A percentile compares a stretch with the other conserved stretches of the same genome.
These are phyloP conservation scores for Talaromyces piceae DNA, from an alignment of 2,329 filamentous ascomycete species.

Conservation along the genomic window DNA sequence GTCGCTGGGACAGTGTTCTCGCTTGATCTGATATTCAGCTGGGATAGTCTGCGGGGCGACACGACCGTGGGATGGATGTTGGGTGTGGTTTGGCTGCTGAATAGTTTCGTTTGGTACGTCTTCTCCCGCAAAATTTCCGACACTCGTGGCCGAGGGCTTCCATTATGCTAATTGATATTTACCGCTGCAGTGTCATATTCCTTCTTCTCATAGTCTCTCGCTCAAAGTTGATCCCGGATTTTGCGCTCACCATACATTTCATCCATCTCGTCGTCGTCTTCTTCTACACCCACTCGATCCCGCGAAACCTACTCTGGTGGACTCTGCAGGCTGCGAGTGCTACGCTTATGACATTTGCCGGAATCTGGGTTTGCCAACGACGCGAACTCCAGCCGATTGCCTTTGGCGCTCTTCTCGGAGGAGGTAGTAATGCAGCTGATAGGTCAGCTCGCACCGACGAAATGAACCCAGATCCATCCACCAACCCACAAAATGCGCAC, in stretches of 20 bases:
- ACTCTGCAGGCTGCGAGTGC: slow-evolving; percentile 54
- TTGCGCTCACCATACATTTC: slow-evolving; percentile 80
- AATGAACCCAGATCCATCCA: slow-evolving; percentile 4
- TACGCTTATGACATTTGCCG: slow-evolving; percentile 59
- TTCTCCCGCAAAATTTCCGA: slow-evolving; percentile 15
- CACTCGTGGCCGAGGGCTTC: too few species aligned
- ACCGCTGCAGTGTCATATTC: slow-evolving; percentile 61
- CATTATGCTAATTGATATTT: background rate
- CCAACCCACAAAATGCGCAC: slow-evolving; percentile 4
- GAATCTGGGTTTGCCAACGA: slow-evolving; percentile 87
- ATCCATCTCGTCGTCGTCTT: slow-evolving; percentile 71
- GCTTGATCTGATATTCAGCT: slow-evolving; percentile 54
- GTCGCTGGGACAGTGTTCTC: slow-evolving; percentile 56
- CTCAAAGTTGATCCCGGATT: slow-evolving; percentile 91
- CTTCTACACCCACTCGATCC: slow-evolving; percentile 69
- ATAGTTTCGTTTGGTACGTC: slow-evolving; percentile 55
- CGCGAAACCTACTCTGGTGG: slow-evolving; percentile 84
- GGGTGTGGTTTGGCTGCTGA: slow-evolving; percentile 60
- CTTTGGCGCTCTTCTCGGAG: slow-evolving; percentile 57
- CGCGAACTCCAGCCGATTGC: slow-evolving; percentile 81
- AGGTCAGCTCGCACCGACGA: slow-evolving; percentile 12
- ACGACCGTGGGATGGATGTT: slow-evolving; percentile 64
- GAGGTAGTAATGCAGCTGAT: slow-evolving; percentile 12
- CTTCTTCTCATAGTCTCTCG: slow-evolving; percentile 78
- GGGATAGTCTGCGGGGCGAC: slow-evolving; percentile 58